These are phyloP conservation scores for Claviceps citrina DNA, from an alignment of 2,329 filamentous ascomycete genomes.

Conservation along the genomic window DNA sequence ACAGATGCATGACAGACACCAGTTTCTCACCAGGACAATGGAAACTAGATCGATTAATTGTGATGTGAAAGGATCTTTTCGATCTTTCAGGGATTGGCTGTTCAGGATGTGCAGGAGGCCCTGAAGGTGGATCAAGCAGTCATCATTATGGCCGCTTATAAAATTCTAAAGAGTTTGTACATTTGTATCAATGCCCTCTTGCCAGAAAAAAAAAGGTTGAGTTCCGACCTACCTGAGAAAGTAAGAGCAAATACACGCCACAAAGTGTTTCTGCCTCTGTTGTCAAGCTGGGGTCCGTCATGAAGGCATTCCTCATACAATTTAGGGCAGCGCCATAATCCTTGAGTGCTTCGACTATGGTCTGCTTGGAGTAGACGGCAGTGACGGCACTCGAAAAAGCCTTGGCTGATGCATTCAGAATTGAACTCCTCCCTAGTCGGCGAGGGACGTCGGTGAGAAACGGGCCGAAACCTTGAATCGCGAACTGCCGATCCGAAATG, in stretches of 20 bases:
- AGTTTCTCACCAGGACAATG: conserved; percentile 1
- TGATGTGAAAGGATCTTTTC: conserved; percentile 2
- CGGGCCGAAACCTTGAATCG: conserved; percentile 29
- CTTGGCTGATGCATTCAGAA: conserved; percentile 25
- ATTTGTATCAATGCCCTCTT: neutral
- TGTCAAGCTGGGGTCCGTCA: conserved; percentile 15
- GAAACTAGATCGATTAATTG: conserved; percentile 4
- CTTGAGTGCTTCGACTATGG: conserved; percentile 10
- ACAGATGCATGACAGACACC: neutral
- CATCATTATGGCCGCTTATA: neutral
- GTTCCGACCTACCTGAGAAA: conserved; percentile 9
- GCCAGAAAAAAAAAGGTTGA: neutral
- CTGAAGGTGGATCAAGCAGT: conserved; percentile 4
- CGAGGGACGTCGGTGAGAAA: conserved; percentile 30
- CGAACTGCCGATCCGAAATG: conserved; percentile 29
- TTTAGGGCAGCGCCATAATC: conserved; percentile 18
- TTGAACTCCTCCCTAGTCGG: conserved; percentile 28
- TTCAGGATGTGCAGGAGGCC: conserved; percentile 3
- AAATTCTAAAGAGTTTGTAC: conserved; percentile 1
- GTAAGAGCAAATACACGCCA: conserved; percentile 22
- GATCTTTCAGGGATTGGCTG: neutral
- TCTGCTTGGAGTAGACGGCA: conserved; percentile 11
- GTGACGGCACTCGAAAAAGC: conserved; percentile 15
- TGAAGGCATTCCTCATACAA: conserved; percentile 10
- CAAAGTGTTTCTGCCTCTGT: conserved; percentile 20